Evolutionary conservation across 352 stramenopile genomes (phyloP), one percentile per base, ranked within the genome.

Genomic region (Pythium pyrilobum): DNA sequence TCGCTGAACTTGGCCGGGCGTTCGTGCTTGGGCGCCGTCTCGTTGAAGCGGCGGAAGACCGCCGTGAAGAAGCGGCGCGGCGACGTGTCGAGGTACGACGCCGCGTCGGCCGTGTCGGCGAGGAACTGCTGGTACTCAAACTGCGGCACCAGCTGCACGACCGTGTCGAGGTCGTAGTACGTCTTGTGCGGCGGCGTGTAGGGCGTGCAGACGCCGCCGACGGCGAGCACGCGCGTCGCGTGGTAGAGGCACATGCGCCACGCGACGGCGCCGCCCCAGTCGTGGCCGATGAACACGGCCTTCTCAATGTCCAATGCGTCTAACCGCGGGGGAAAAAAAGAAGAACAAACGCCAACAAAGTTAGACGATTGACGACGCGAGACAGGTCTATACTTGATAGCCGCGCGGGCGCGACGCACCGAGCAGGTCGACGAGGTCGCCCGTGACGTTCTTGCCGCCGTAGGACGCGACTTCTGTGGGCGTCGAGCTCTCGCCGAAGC

Each of bases 211-310:
- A 92, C 54, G 16, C 75, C 69, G 18, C 64, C 71, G 0, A 85
- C 71, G 0, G 71, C 77, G 25, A 81, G 33, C 27, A 88, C 74
- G 6, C 80, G 77, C 18, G 71, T n/a, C 13, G 77, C 73, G 45
- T 87, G 71, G 62, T 82, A 86, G 8, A 85, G 66, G 15, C 69
- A 84, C 69, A 91, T 85, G 55, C 69, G 74, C 73, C 74, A 91
- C 29, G 84, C 75, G 51, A 79, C 69, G 13, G 61, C 59, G 18
- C 77, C 80, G 46, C 80, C 80, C 80, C 80, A 90, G 49, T 90
- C 77, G 53, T 90, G 80, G 34, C 80, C 80, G 40, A 86, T 72
- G 39, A 91, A 80, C 40, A 89, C 78, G 13, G 74, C 75, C 42
- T 81, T 73, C 24, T 79, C 47, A 23, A 90, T 83, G 12, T 85